Conservation (phyloP, 2,329 filamentous ascomycete genomes). For the Colletotrichum sp. region DNA sequence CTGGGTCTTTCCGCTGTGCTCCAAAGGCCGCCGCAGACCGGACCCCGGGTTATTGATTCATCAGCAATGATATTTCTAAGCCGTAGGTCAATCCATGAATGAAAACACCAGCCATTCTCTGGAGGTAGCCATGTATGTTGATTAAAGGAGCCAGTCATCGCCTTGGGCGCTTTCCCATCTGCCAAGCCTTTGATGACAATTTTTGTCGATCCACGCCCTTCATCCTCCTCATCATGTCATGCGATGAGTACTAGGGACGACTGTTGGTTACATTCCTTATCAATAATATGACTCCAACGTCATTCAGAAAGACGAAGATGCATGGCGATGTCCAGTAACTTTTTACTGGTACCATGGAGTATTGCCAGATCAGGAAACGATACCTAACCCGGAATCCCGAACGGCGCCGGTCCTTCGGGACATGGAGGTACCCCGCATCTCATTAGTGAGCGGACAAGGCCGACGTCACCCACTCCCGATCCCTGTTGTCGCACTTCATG, state of each 20-base stretch:
- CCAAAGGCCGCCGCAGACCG: neutral
- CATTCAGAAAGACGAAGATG: neutral
- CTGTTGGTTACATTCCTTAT: neutral
- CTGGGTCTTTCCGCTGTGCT: neutral
- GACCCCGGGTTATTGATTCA: neutral
- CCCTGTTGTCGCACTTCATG: neutral
- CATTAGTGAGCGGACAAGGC: neutral
- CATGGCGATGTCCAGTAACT: neutral
- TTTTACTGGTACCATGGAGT: neutral
- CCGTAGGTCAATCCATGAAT: neutral
- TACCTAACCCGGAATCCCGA: neutral
- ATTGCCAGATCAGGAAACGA: neutral
- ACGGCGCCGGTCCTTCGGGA: neutral
- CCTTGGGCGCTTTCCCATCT: neutral
- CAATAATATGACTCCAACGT: neutral
- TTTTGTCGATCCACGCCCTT: neutral
- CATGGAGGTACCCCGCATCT: neutral
- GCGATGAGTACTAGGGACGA: neutral
- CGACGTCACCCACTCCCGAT: neutral
- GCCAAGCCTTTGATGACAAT: neutral
- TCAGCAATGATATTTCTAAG: neutral
- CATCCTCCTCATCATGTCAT: neutral
- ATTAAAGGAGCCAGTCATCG: neutral
- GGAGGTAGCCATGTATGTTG: neutral
- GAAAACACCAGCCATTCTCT: neutral